Conservation (phyloP, 148 eudicot species). For the Mesembryanthemum crystallinum region DNA sequence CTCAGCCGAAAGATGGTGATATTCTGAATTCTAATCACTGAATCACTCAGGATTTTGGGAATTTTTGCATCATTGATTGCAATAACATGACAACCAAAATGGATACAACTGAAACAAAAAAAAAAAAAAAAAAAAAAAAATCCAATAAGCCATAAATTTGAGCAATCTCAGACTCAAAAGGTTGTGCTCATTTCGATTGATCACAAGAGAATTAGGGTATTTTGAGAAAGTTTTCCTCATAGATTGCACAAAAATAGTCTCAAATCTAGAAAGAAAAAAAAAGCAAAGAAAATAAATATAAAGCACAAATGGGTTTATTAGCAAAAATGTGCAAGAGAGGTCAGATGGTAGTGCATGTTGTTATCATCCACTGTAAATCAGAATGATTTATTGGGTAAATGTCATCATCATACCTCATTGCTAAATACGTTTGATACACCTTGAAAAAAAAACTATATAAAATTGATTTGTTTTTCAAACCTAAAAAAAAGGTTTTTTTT, state of each 20-base stretch:
- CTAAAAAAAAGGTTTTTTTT: no score
- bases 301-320: not conserved
- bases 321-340: conserved; percentile 9
- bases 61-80: conserved; percentile 33
- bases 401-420: conserved; percentile 33
- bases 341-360: conserved; percentile 40
- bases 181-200: not conserved
- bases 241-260: not conserved
- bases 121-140: no score
- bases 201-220: conserved; percentile 9
- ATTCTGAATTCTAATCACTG: conserved; percentile 24
- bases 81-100: not conserved
- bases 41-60: conserved; percentile 24
- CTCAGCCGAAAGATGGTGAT: conserved; percentile 46
- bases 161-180: not conserved
- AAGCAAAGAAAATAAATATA: not conserved
- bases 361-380: conserved; percentile 27
- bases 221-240: not conserved
- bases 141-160: not conserved
- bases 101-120: not conserved
- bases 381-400: conserved; percentile 21
- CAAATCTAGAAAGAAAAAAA: not conserved
- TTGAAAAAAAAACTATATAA: no score
- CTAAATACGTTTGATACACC: not conserved
- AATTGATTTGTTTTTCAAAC: no score